Base-by-base conservation (phyloP, 495 filamentous ascomycete species). In the Platismatia glauca region DNA sequence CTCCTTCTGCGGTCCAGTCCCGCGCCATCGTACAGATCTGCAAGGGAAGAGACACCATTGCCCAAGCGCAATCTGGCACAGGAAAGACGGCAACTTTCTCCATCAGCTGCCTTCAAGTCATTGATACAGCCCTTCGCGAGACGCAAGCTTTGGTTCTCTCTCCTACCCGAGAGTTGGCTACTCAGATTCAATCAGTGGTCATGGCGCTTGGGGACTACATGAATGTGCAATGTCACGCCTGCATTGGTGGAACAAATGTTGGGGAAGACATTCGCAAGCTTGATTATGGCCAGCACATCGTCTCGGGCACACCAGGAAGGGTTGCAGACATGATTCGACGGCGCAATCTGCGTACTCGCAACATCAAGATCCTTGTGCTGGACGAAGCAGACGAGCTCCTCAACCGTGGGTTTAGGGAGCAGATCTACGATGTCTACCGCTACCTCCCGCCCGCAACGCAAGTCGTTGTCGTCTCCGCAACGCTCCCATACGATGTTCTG, bases 11-110 rank as follows among this genome's bases (percentile, higher is more conserved):
- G 7, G 92, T 98, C 22, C 94, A 98, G 76, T 95, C 91, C 52
- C 88, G 94, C 69, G 94, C 95, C 63, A 98, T 98, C 71, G 92
- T 97, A 66, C 93, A 97, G 75, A 91, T 98, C 71, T 97, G 92
- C 84, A 97, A 96, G 79, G 94, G 93, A 64, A 90, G 91, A 74
- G 94, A 99, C 73, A 95, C 91, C 58, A 99, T 99, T 74, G 94
- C 94, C 39, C 94, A 99, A 75, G 94, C 94, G n/a, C 94, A 99
- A 80, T 96, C 91, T 58, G 94, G 94, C 78, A 99, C 94, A 58
- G 94, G 94, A 78, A 99, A 99, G 81, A 99, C 94, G 29, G 94
- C 94, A 13, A 99, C 94, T 2, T 99, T 99, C 79, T 92, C 93
- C 61, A 96, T 99, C 77, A 94, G 89, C 70, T 91, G 95, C 71